These are phyloP conservation scores for Ophiosphaerella herpotricha DNA, from an alignment of 2,329 filamentous ascomycete genomes.

Conservation along the genomic window DNA sequence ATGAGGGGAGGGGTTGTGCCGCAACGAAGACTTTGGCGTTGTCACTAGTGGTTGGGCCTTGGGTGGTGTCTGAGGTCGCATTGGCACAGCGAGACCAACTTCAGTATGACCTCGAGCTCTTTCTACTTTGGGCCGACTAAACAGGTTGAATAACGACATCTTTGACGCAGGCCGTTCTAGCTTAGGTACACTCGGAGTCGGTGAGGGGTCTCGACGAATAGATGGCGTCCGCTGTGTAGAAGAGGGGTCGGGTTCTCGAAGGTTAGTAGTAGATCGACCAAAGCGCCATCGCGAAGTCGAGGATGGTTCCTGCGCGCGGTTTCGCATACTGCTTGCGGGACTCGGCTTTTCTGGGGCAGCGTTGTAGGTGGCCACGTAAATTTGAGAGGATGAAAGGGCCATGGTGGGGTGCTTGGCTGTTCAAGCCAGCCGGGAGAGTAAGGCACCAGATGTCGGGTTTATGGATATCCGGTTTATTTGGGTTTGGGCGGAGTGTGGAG, in stretches of 20 bases:
- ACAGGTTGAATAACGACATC: constrained; percentile 56
- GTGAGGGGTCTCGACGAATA: constrained; percentile 4
- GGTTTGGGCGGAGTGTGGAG: neutral
- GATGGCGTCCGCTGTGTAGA: constrained; percentile 2
- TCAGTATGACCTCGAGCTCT: constrained; percentile 53
- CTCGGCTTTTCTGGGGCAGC: constrained; percentile 29
- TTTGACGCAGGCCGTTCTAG: constrained; percentile 45
- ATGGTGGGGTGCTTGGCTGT: constrained; percentile 11
- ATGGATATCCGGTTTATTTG: constrained; percentile 7
- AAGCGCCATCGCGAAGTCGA: constrained; percentile 45
- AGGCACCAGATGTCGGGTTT: constrained; percentile 1
- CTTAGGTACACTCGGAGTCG: constrained; percentile 26
- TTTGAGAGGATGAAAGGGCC: constrained; percentile 18
- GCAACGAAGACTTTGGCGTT: constrained; percentile 33
- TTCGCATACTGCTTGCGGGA: constrained; percentile 26
- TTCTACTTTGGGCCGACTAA: constrained; percentile 56
- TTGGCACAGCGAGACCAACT: constrained; percentile 45
- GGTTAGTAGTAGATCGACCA: constrained; percentile 37
- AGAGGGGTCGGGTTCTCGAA: constrained; percentile 23
- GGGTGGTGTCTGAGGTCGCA: constrained; percentile 36
- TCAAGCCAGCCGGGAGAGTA: constrained; percentile 6
- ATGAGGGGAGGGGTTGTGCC: constrained; percentile 36
- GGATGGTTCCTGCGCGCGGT: constrained; percentile 22
- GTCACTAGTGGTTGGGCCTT: constrained; percentile 23
- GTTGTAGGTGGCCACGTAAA: constrained; percentile 23